Base-by-base conservation (phyloP, 2,329 filamentous ascomycete species). In the Monilinia laxa region DNA sequence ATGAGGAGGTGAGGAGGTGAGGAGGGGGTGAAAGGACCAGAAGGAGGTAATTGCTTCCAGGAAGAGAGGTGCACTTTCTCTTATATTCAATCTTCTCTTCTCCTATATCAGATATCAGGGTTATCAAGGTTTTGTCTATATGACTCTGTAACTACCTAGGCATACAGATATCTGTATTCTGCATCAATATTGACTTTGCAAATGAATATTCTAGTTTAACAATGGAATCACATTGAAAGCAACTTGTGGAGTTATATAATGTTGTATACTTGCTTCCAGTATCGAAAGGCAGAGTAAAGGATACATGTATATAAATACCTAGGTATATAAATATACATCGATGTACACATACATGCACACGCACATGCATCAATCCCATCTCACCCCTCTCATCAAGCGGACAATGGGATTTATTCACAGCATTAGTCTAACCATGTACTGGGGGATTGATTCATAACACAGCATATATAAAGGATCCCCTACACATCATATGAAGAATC, bases 21-120 rank as follows among this genome's bases (percentile, higher is more conserved):
- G 16, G 42, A 47, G 42, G 42, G 14, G 35, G 54, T 23, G 14
- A 10, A 23, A 20, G 16, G 16, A 10, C 20, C 7, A 18, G n/a
- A 45, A 12, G 55, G 12, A 42, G n/a, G n/a, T 56, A 56, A 56
- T 23, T 12, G 58, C 45, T 51, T 51, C 18, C 12, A 23, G 38
- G 35, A 35, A 35, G 45, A 25, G 9, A 62, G 18, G 9, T 35
- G 18, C 56, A n/a, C 56, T 47, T 59, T 59, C 56, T 40, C 56
- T 47, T 31, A 14, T 28, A n/a, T 14, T 47, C 40, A 45, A n/a
- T 38, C 47, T 31, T 59, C 42, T n/a, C 42, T 47, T 59, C 42
- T 59, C 18, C 18, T n/a, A 20, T 28, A 28, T 28, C 28, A 28
- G 28, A 28, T 28, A 28, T 28, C 7, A 20, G 9, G 20, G 20